phyloP scores from a whole-genome alignment of 306 rosid genomes.

The Fagus sylvatica region DNA sequence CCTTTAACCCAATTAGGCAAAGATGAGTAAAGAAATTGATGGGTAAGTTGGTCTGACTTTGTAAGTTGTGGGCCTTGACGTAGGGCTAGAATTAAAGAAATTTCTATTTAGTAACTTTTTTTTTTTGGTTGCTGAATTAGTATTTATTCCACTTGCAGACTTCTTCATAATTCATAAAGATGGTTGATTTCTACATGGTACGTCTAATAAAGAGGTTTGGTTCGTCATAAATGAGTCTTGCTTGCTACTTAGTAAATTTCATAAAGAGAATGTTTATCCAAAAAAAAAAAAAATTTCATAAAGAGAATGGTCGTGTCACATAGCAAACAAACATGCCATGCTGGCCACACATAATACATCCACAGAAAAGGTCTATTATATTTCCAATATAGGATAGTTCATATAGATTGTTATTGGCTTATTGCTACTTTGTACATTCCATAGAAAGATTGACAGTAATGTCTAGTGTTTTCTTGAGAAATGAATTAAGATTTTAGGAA shows the following conservation, averaged over 20 bases:
- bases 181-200: not conserved
- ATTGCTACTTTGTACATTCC: not conserved
- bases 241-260: not conserved
- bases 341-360: not conserved
- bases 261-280: no score
- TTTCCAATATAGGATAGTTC: not conserved
- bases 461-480: not conserved
- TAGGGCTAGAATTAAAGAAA: conserved; percentile 2
- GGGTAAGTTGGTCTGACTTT: not conserved
- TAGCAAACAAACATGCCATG: not conserved
- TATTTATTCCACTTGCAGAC: not conserved
- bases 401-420: not conserved
- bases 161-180: not conserved
- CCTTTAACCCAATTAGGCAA: not conserved
- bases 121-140: no score
- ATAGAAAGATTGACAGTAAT: not conserved
- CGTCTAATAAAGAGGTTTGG: conserved; percentile 10
- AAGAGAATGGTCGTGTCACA: not conserved
- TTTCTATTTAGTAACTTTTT: conserved; percentile 4
- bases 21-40: conserved; percentile 1
- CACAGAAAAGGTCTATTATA: not conserved
- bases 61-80: not conserved
- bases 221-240: not conserved
- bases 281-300: no score
- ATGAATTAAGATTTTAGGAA: not conserved